Percentiles rank a stretch among this genome's conserved stretches.
Conservation (phyloP, 2,329 filamentous ascomycete species). For the Colletotrichum scovillei region DNA sequence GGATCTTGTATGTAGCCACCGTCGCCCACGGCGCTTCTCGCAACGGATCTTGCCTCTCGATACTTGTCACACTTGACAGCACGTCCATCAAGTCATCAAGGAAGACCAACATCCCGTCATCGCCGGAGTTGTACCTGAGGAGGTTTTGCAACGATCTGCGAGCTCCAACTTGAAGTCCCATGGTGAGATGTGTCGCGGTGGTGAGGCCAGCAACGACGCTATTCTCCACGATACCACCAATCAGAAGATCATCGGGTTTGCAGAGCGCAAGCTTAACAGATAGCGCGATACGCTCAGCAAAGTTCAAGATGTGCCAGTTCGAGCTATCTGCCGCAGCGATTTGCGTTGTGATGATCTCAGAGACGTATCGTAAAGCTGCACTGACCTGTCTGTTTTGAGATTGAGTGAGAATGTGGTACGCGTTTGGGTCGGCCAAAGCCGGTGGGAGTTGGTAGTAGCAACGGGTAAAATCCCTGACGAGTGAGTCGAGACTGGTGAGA, state of each 20-base stretch:
- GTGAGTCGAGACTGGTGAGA: conserved; percentile 41
- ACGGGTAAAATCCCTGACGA: conserved; percentile 47
- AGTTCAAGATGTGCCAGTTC: conserved; percentile 42
- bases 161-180: conserved; percentile 41
- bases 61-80: conserved; percentile 33
- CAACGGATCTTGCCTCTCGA: conserved; percentile 21
- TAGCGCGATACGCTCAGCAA: conserved; percentile 40
- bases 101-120: conserved; percentile 43
- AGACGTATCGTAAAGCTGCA: conserved; percentile 40
- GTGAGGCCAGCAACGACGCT: conserved; percentile 46
- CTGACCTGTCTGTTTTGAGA: conserved; percentile 44
- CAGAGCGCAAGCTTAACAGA: conserved; percentile 44
- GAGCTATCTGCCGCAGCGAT: conserved; percentile 1
- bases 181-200: conserved; percentile 43
- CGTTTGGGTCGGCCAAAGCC: conserved; percentile 43
- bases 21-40: conserved; percentile 46
- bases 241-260: conserved; percentile 46
- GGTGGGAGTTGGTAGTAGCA: conserved; percentile 48
- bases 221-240: conserved; percentile 48
- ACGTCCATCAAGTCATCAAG: conserved; percentile 42
- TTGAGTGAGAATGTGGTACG: conserved; percentile 48
- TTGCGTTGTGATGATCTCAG: conserved; percentile 34
- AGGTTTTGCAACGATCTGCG: conserved; percentile 42
- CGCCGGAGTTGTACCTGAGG: conserved; percentile 38
- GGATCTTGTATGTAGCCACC: conserved; percentile 42